Conservation (phyloP, 495 filamentous ascomycete genomes). For the Podospora fimiseda region DNA sequence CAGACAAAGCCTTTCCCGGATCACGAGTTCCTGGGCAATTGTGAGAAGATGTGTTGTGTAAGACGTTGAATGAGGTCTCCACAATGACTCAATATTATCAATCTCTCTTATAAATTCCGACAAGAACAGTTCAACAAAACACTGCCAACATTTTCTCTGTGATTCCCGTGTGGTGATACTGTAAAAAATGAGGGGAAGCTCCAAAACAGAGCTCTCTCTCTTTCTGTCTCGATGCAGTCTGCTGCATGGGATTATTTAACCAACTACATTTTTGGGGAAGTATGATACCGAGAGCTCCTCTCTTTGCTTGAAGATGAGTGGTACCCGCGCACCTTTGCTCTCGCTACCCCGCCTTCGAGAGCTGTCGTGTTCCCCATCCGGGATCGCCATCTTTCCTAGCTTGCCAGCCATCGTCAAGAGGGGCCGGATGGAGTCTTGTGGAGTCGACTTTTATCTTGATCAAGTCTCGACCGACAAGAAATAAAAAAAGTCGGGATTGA, state of each 20-base stretch:
- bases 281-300: too few relatives aligned
- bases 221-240: neutral
- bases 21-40: conserved; percentile 2
- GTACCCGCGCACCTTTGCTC: neutral
- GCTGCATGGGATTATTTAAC: neutral
- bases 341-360: conserved; percentile 17
- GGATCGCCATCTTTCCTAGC: conserved; percentile 10
- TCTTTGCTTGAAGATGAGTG: too few relatives aligned
- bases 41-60: too few relatives aligned
- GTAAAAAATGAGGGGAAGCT: too few relatives aligned
- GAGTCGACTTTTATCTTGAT: neutral
- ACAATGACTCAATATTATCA: conserved; percentile 5
- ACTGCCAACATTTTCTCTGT: too few relatives aligned
- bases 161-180: too few relatives aligned
- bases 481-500: neutral
- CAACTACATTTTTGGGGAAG: neutral
- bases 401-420: neutral
- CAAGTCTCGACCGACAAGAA: too few relatives aligned
- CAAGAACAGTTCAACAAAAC: too few relatives aligned
- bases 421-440: conserved; percentile 5
- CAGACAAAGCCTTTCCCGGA: neutral
- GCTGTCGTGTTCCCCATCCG: conserved; percentile 19
- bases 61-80: neutral
- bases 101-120: neutral
- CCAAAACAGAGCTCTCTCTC: neutral